Base-by-base conservation (phyloP, 164 flowering plant species). In the Amborella trichopoda region DNA sequence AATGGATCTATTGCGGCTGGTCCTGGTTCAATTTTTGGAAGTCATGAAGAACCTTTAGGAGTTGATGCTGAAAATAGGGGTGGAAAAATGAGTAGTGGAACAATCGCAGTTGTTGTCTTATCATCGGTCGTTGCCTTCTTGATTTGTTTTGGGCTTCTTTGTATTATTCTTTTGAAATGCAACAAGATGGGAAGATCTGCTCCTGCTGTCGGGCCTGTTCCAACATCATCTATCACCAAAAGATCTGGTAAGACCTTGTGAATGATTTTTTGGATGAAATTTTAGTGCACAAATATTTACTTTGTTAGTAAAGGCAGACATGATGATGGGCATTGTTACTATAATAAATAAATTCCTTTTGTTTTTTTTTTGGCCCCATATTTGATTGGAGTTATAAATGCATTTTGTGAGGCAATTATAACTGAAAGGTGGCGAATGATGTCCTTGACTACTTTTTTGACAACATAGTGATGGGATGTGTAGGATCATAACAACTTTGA, bases 141-240 rank as follows among this genome's bases (percentile, higher is more conserved):
- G 59, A 80, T 78, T 42, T 68, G 74, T 46, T 25, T 62, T 62
- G 84, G 81, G 44, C 78, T 76, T 18, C 14, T 77, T 21, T 68
- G 39, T 44, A 40, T 82, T 46, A 53, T 84, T 13, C 40, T 37
- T 47, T 44, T 75, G 5, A 87, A 70, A 48, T 82, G 79, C 77
- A 81, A 76, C 68, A 80, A 66, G 61, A 49, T 54, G 65, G 68
- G 77, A 46, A 71, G 65, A 58, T 71, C 82, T 44, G 72, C 86
- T 46, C 68, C 58, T 66, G 81, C 81, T 61, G 88, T 77, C 65
- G 96, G 90, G 47, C 86, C 94, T 36, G 72, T 66, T 23, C 65
- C 68, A 36, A 41, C 76, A 48, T 64, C 91, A 28, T 77, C 96
- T 17, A 50, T 69, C 20, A 72, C 74, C 46, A 91, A 82, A 61